phyloP scores from a whole-genome alignment of 345 rosid genomes.

The Gynandropsis gynandra region DNA sequence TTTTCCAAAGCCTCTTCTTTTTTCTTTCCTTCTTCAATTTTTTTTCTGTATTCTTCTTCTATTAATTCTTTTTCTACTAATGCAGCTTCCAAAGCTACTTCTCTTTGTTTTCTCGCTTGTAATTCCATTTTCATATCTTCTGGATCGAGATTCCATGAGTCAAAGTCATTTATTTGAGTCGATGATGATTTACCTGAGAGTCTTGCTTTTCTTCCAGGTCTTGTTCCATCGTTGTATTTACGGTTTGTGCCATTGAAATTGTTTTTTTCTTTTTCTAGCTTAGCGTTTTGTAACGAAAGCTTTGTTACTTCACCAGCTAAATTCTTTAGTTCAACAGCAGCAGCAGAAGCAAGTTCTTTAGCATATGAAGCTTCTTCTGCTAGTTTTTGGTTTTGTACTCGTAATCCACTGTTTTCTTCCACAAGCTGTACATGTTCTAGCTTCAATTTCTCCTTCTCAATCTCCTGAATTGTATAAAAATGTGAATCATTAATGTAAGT shows the following conservation, averaged over 20 bases:
- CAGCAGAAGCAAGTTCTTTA: conserved; percentile 96
- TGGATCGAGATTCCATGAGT: conserved; percentile 70
- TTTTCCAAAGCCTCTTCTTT: conserved; percentile 92
- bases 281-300: conserved; percentile 70
- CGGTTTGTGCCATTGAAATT: conserved; percentile 56
- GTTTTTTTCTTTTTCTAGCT: conserved; percentile 79
- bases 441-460: conserved; percentile 79
- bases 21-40: conserved; percentile 75
- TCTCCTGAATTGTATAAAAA: conserved; percentile 44
- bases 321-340: conserved; percentile 96
- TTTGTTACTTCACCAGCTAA: conserved; percentile 92
- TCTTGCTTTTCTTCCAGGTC: conserved; percentile 73
- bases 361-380: conserved; percentile 98
- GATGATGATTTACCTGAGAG: conserved; percentile 57
- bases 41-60: conserved; percentile 80
- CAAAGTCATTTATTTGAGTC: conserved; percentile 60
- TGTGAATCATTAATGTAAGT: conserved; percentile 13
- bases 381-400: conserved; percentile 79
- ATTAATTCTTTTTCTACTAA: conserved; percentile 75
- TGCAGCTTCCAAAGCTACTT: conserved; percentile 78
- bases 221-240: conserved; percentile 51
- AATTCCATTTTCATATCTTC: conserved; percentile 79
- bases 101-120: conserved; percentile 86
- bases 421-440: conserved; percentile 71
- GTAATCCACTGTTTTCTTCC: conserved; percentile 86